These are phyloP conservation scores for Alternaria metachromatica DNA, from an alignment of 2,329 filamentous ascomycete species.

Conservation along the genomic window DNA sequence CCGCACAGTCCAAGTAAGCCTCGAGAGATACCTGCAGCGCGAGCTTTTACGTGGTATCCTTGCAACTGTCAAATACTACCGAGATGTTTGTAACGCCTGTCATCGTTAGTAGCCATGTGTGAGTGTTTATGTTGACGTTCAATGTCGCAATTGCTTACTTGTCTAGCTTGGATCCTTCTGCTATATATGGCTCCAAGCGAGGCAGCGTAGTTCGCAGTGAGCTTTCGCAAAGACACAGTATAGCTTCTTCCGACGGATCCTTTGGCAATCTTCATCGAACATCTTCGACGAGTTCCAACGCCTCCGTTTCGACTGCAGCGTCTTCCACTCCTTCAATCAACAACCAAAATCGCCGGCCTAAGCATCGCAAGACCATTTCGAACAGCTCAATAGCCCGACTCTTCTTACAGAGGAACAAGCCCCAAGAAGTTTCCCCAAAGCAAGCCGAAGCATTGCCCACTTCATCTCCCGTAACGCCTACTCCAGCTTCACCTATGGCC, in stretches of 20 bases:
- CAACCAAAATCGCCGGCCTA: conserved; percentile 1
- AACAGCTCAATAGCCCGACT: conserved; percentile 16
- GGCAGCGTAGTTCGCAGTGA: conserved; percentile 5
- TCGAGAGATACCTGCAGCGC: neutral
- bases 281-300: conserved; percentile 15
- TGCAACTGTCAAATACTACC: neutral
- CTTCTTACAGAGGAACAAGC: conserved; percentile 20
- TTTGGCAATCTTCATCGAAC: conserved; percentile 15
- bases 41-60: neutral
- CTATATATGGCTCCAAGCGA: conserved; percentile 7
- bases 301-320: conserved; percentile 16
- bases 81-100: conserved; percentile 28
- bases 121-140: conserved; percentile 1
- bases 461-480: neutral
- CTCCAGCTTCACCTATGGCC: neutral
- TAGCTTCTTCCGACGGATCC: conserved; percentile 18
- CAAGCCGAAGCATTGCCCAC: conserved; percentile 3
- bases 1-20: neutral
- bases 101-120: conserved; percentile 22
- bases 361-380: conserved; percentile 22
- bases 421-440: neutral
- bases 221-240: conserved; percentile 5
- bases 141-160: conserved; percentile 12
- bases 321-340: conserved; percentile 20
- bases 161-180: conserved; percentile 17